Base-by-base conservation (phyloP, 169 alveolate genomes). In the Eimeria zaria region DNA sequence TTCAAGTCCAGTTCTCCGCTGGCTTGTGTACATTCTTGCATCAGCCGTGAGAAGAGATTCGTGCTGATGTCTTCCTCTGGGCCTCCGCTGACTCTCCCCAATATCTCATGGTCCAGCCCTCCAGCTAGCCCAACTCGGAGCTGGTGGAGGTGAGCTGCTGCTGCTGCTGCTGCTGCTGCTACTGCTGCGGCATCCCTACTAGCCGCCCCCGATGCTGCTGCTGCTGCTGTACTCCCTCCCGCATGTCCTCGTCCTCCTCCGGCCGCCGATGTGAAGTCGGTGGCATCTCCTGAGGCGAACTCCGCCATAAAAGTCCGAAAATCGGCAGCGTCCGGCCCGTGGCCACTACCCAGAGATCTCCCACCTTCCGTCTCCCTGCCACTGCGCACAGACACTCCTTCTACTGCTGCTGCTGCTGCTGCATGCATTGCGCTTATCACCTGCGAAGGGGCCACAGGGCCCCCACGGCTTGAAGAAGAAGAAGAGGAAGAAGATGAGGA, bases 51-150 rank as follows among this genome's bases (percentile, higher is more conserved):
- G 58, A 85, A 58, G 22, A 85, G 69, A 24, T 80, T 60, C 33
- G 74, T 85, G 80, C 92, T 85, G 14, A 85, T 22, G 81, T 85
- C 92, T 22, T 85, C 92, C 8, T 60, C 92, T 30, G n/a, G 46
- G 73, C 73, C 53, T n/a, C n/a, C n/a, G n/a, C n/a, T n/a, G n/a
- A n/a, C n/a, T n/a, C n/a, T 69, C 48, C 48, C 78, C 48, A n/a
- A 1, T 3, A n/a, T 7, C 39, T 27, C n/a, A n/a, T n/a, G n/a
- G n/a, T n/a, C n/a, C n/a, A n/a, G n/a, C n/a, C 69, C 48, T 6
- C 64, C 39, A 27, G 64, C 64, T 22, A 60, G 16, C 20, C 67
- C 89, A 6, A 27, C 58, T n/a, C 74, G 14, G 74, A 62, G 24
- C 74, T 24, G 27, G 74, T n/a, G 39, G 12, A 22, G 39, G 74